Base-by-base conservation (phyloP, 768 basidiomycete species). In the Mycena leptocephala region DNA sequence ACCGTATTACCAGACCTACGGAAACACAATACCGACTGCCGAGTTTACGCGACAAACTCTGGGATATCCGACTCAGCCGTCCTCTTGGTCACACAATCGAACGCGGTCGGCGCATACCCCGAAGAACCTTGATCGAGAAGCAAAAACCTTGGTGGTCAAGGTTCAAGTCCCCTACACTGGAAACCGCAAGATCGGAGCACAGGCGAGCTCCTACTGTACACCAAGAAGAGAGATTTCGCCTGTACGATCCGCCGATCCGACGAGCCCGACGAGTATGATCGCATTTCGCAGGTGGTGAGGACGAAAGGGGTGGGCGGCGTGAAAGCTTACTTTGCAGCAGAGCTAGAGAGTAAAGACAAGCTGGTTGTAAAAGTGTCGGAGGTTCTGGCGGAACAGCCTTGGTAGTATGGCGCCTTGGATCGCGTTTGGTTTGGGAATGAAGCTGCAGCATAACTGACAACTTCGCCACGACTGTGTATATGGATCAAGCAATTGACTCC, bases 331-430 rank as follows among this genome's bases (percentile, higher is more conserved):
- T 55, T 80, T 78, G 32, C 76, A 61, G 66, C 80, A 61, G 79
- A 81, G 77, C 76, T 82, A 55, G 46, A 79, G 58, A 87, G 82
- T 58, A 82, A 84, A 56, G 84, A 91, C 61, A 87, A 88, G 78
- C 75, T 93, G 59, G 83, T 90, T 2, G 86, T 93, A 28, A 91
- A 91, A 76, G 80, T 88, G 9, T 86, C 87, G 2, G 90, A 92
- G 62, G 84, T 89, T 11, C 80, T 92, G 69, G 91, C 91, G 1
- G 91, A 89, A 76, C 92, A 93, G 74, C 89, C 91, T 0, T 92
- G 92, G 72, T 91, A 80, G 83, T 68, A 58, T 32, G 46, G 32
- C 35, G 35, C 37, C 26, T 2, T 37, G 13, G 37, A 39, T 62
- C 61, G 9, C 62, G 32, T 64, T 64, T 62, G 7, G 62, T 41